These are phyloP conservation scores for Fusarium annulatum DNA, from an alignment of 2,329 filamentous ascomycete species.

Conservation along the genomic window DNA sequence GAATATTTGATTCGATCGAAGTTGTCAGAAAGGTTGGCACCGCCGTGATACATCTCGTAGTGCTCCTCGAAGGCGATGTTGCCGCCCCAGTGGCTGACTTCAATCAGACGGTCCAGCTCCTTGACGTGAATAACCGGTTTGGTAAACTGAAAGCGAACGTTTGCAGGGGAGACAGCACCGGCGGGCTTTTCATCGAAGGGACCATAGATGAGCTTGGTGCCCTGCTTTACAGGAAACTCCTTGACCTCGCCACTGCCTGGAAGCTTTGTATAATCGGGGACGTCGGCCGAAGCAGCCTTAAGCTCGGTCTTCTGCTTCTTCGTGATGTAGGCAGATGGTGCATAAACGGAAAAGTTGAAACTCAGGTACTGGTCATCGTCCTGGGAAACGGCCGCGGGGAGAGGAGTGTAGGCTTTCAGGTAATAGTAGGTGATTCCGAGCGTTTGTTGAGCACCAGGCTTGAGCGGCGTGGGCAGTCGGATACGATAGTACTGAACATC, in stretches of 20 bases:
- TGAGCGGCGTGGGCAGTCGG: constrained; percentile 79
- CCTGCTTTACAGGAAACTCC: constrained; percentile 80
- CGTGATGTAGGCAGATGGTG: constrained; percentile 84
- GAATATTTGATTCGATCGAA: constrained; percentile 85
- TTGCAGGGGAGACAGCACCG: constrained; percentile 76
- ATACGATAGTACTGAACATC: constrained; percentile 86
- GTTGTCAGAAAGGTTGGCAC: constrained; percentile 77
- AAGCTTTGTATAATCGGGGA: constrained; percentile 87
- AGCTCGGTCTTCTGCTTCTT: constrained; percentile 97
- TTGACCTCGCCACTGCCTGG: constrained; percentile 69
- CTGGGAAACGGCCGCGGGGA: constrained; percentile 86
- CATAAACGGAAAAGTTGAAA: constrained; percentile 88
- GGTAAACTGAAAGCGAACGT: constrained; percentile 93
- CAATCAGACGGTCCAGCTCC: constrained; percentile 86
- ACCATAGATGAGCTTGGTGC: constrained; percentile 88
- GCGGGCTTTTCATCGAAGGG: constrained; percentile 87
- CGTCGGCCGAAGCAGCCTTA: constrained; percentile 81
- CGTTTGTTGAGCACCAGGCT: constrained; percentile 82
- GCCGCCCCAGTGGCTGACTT: constrained; percentile 98
- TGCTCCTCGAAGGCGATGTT: constrained; percentile 96
- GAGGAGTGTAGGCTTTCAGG: constrained; percentile 80
- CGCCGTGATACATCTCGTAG: constrained; percentile 88
- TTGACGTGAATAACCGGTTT: constrained; percentile 87
- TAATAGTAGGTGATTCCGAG: constrained; percentile 87
- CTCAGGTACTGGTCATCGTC: constrained; percentile 86